A percentile compares a stretch with the other conserved stretches of the same genome.
These are phyloP conservation scores for Bruguiera hainesii DNA, from an alignment of 441 rosid species.

Conservation along the genomic window DNA sequence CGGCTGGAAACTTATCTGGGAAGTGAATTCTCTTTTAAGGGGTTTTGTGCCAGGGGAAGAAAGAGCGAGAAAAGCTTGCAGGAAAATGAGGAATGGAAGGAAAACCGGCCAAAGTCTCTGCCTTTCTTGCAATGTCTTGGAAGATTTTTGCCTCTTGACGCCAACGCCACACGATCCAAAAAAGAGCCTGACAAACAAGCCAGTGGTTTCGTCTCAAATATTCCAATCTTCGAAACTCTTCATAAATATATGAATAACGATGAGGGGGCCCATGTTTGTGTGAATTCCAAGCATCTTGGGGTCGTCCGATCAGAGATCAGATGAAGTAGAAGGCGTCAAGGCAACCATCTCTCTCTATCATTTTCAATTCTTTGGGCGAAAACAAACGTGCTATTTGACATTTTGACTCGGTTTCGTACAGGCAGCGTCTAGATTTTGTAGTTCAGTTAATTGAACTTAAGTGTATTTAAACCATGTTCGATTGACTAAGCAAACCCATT, in stretches of 20 bases:
- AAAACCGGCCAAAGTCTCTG: constrained; percentile 16
- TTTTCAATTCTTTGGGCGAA: neutral
- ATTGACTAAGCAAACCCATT: too few relatives aligned
- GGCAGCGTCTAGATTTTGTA: too few relatives aligned
- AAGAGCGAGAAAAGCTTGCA: constrained; percentile 9
- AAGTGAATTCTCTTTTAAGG: constrained; percentile 2
- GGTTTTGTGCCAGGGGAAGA: constrained; percentile 20
- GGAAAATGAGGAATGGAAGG: constrained; percentile 14
- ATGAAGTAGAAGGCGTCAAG: constrained; percentile 15
- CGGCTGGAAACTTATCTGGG: constrained; percentile 22
- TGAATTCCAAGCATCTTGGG: constrained; percentile 29
- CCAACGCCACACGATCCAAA: constrained; percentile 34
- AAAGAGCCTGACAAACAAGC: constrained; percentile 15
- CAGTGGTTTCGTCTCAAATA: neutral
- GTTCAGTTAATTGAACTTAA: too few relatives aligned
- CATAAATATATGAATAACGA: neutral
- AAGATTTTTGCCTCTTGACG: constrained; percentile 38
- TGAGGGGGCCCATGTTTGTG: constrained; percentile 1
- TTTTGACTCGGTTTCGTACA: too few relatives aligned
- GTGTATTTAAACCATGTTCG: too few relatives aligned
- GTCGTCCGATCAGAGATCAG: too few relatives aligned
- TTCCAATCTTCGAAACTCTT: neutral
- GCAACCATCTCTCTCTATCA: constrained; percentile 15
- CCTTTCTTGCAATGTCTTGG: constrained; percentile 13
- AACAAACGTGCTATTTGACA: too few relatives aligned